phyloP scores from a whole-genome alignment of 805 yeast genomes.

The Hanseniaspora valbyensis region DNA sequence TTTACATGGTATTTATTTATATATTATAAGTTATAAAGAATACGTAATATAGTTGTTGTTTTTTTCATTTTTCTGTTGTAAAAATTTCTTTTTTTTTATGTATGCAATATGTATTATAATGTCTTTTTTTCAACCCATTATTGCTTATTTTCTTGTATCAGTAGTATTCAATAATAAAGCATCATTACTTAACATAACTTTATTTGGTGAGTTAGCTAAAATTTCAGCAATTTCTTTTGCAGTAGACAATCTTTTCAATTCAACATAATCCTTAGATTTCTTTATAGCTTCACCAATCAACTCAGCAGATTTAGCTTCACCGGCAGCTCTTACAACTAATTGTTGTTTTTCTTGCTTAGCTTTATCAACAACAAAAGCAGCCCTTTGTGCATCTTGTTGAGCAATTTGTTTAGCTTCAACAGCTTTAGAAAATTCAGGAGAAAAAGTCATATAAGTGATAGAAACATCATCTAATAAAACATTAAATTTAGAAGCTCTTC shows the following conservation, averaged over 20 bases:
- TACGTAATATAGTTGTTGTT: too few species aligned
- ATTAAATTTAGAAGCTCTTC: constrained; percentile 85
- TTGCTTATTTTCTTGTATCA: constrained; percentile 45
- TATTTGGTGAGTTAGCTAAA: constrained; percentile 78
- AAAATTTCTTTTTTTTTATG: too few species aligned
- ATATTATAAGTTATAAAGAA: too few species aligned
- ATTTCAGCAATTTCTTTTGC: constrained; percentile 91
- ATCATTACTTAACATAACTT: constrained; percentile 81
- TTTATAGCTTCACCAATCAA: constrained; percentile 98
- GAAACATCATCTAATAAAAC: constrained; percentile 89
- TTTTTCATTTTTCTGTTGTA: too few species aligned
- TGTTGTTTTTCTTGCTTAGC: constrained; percentile 97
- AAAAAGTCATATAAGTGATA: constrained; percentile 89
- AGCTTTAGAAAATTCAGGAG: constrained; percentile 94
- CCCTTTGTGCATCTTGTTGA: constrained; percentile 98
- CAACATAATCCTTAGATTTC: constrained; percentile 91
- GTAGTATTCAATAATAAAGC: constrained; percentile 81
- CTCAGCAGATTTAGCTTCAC: constrained; percentile 97
- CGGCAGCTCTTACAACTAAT: constrained; percentile 90
- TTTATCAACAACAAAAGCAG: constrained; percentile 92
- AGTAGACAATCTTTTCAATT: constrained; percentile 90
- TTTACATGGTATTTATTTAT: too few species aligned
- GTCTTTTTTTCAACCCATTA: neutral
- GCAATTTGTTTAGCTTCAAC: constrained; percentile 99
- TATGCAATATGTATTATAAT: too few species aligned